A percentile compares a stretch with the other conserved stretches of the same genome.
These are phyloP conservation scores for Plasmodium fragile DNA, from an alignment of 169 alveolate genomes.

Conservation along the genomic window DNA sequence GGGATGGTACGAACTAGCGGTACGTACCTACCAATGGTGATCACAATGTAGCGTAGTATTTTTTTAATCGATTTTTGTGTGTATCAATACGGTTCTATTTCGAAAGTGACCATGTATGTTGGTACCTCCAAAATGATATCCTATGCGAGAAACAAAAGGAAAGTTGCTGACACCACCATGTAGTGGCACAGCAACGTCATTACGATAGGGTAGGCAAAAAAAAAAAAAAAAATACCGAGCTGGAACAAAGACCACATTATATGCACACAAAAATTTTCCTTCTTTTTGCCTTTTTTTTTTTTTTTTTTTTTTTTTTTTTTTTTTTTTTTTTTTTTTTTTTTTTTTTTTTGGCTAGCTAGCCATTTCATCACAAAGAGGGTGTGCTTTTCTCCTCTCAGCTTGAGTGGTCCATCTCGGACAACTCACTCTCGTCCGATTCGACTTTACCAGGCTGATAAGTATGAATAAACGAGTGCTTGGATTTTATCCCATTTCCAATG, in stretches of 20 bases:
- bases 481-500: conserved; percentile 56
- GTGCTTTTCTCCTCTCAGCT: not conserved
- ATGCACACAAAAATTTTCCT: not conserved
- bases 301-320: conserved; percentile 26
- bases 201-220: not conserved
- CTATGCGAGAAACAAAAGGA: not conserved
- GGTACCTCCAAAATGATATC: not conserved
- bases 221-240: not conserved
- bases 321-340: conserved; percentile 30
- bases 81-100: not conserved
- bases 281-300: conserved; percentile 20
- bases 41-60: not conserved
- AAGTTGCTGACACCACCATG: not conserved
- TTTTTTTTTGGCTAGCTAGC: conserved; percentile 11
- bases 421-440: conserved; percentile 60
- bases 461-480: conserved; percentile 39
- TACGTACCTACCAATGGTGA: not conserved
- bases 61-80: not conserved
- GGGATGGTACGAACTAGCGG: not conserved
- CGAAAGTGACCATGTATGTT: not conserved
- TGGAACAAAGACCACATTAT: not conserved
- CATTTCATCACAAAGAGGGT: not conserved
- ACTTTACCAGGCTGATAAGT: conserved; percentile 44
- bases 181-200: not conserved
- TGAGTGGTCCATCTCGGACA: conserved; percentile 48